These are phyloP conservation scores for Acidomyces sp. DNA, from an alignment of 495 filamentous ascomycete species.

Conservation along the genomic window DNA sequence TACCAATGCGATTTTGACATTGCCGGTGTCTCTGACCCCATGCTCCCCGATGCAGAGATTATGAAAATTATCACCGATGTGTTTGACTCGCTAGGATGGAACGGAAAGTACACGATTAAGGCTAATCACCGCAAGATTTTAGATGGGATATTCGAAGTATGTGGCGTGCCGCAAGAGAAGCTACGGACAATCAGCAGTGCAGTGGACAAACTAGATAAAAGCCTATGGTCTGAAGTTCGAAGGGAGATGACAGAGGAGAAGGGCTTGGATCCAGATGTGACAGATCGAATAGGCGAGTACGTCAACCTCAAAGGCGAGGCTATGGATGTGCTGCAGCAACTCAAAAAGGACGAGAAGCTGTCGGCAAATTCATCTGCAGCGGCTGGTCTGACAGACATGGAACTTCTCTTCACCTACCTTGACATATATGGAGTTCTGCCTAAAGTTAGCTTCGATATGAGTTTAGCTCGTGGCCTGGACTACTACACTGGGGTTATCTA, in stretches of 20 bases:
- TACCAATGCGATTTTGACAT: conserved; percentile 98
- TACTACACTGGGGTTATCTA: conserved; percentile 95
- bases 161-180: conserved; percentile 75
- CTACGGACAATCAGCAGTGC: conserved; percentile 77
- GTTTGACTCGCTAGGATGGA: conserved; percentile 68
- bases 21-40: conserved; percentile 77
- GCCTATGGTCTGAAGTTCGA: conserved; percentile 74
- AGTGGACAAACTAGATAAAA: conserved; percentile 92
- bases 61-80: conserved; percentile 73
- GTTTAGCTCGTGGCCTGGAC: conserved; percentile 72
- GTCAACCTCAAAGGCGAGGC: conserved; percentile 56
- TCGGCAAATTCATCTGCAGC: conserved; percentile 56
- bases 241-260: conserved; percentile 92
- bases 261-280: conserved; percentile 56
- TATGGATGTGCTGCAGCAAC: conserved; percentile 51
- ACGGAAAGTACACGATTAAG: conserved; percentile 69
- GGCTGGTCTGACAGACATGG: conserved; percentile 70
- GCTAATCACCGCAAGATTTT: conserved; percentile 92
- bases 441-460: conserved; percentile 67
- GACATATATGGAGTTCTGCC: conserved; percentile 59
- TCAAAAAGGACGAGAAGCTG: conserved; percentile 50
- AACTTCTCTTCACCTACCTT: conserved; percentile 66
- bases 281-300: conserved; percentile 76
- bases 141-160: conserved; percentile 82
- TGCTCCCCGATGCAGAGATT: conserved; percentile 94